Conservation (phyloP, 257 asterid genomes). For the Solanum ossicruentum region DNA sequence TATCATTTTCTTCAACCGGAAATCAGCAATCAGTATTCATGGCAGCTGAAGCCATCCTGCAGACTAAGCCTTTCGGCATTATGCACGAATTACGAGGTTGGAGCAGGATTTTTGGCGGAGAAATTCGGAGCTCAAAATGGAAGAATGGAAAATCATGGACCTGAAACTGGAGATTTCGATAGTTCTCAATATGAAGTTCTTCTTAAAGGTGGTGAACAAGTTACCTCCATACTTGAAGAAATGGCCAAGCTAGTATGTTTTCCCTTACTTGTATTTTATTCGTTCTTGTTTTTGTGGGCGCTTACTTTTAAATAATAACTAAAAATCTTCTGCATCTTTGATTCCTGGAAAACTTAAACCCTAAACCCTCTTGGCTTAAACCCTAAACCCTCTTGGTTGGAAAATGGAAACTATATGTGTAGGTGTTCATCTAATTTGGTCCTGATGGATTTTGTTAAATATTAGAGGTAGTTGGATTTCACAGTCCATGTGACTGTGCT, state of each 20-base stretch:
- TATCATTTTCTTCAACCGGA: neutral
- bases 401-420: neutral
- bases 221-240: constrained; percentile 86
- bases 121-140: constrained; percentile 22
- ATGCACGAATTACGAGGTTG: constrained; percentile 19
- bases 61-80: constrained; percentile 8
- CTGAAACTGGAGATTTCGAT: constrained; percentile 21
- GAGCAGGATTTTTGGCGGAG: constrained; percentile 27
- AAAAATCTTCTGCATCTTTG: neutral
- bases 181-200: constrained; percentile 56
- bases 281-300: neutral
- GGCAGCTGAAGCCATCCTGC: constrained; percentile 12
- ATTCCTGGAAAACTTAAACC: neutral
- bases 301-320: neutral
- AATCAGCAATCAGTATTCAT: neutral
- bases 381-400: neutral
- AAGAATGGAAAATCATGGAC: neutral
- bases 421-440: neutral
- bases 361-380: neutral
- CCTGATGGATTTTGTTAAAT: neutral
- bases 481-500: neutral
- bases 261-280: neutral
- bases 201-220: constrained; percentile 86
- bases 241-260: constrained; percentile 71
- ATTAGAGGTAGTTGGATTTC: neutral